These are phyloP conservation scores for Nepenthes mirabilis DNA, from an alignment of 148 eudicot genomes.

Conservation along the genomic window DNA sequence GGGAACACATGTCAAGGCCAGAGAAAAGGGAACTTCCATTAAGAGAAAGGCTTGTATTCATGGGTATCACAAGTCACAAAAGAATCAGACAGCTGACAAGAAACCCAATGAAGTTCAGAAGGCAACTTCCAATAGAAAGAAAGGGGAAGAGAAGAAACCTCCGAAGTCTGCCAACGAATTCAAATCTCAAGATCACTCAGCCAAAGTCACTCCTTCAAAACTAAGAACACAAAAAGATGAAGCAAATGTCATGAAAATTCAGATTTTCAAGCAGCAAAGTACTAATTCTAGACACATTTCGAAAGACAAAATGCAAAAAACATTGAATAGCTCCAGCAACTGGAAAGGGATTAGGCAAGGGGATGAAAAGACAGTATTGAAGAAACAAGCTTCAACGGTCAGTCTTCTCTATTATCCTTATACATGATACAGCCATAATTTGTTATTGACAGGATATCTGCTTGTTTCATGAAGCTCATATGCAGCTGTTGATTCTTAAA, in stretches of 20 bases:
- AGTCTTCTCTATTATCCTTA: slow-evolving; percentile 5
- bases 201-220: slow-evolving; percentile 1
- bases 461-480: not conserved
- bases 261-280: slow-evolving; percentile 5
- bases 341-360: slow-evolving; percentile 8
- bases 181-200: not conserved
- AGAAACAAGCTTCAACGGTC: slow-evolving; percentile 6
- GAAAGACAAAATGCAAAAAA: slow-evolving; percentile 4
- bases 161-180: slow-evolving; percentile 10
- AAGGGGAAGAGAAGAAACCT: slow-evolving; percentile 14
- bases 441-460: not conserved
- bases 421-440: not conserved
- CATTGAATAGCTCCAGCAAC: slow-evolving; percentile 7
- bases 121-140: slow-evolving; percentile 5
- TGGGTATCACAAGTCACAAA: slow-evolving; percentile 13
- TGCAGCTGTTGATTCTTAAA: not conserved
- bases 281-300: not conserved
- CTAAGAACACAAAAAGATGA: slow-evolving; percentile 9
- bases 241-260: slow-evolving; percentile 6
- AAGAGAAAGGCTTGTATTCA: not conserved
- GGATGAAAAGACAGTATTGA: not conserved
- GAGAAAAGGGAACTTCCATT: slow-evolving; percentile 8
- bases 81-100: slow-evolving; percentile 19
- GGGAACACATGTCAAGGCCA: slow-evolving; percentile 11
- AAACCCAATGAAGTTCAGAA: slow-evolving; percentile 10